Conservation (phyloP, 495 filamentous ascomycete genomes). For the Cudoniella acicularis region DNA sequence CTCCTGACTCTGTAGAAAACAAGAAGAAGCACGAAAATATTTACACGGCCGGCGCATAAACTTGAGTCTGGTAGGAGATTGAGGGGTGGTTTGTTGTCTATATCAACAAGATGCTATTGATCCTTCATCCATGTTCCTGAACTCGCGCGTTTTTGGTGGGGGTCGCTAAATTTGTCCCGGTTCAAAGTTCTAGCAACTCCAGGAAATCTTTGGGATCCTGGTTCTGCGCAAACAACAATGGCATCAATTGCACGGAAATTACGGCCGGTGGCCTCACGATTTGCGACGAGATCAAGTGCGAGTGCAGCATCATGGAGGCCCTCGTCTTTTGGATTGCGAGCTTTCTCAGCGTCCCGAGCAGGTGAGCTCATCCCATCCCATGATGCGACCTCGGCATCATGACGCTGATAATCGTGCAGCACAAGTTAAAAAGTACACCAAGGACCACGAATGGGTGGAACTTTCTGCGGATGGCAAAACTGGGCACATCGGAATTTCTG, state of each 20-base stretch:
- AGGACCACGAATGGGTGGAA: slow-evolving; percentile 98
- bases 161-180: slow-evolving; percentile 2
- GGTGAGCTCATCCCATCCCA: slow-evolving; percentile 10
- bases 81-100: slow-evolving; percentile 21
- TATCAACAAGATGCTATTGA: slow-evolving; percentile 16
- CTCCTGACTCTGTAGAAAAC: background rate
- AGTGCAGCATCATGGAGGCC: slow-evolving; percentile 11
- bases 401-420: slow-evolving; percentile 29
- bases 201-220: slow-evolving; percentile 5
- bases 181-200: background rate
- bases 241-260: slow-evolving; percentile 30
- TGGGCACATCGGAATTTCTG: slow-evolving; percentile 77
- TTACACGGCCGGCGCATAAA: slow-evolving; percentile 6
- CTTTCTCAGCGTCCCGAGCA: slow-evolving; percentile 17
- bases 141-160: slow-evolving; percentile 14
- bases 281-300: slow-evolving; percentile 12
- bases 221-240: slow-evolving; percentile 17
- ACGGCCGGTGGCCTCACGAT: slow-evolving; percentile 21
- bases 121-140: slow-evolving; percentile 10
- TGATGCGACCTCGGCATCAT: slow-evolving; percentile 8
- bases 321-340: slow-evolving; percentile 14
- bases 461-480: slow-evolving; percentile 68
- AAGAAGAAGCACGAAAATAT: slow-evolving; percentile 3
- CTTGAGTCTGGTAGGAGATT: slow-evolving; percentile 10
- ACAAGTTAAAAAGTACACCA: slow-evolving; percentile 82